Evolutionary conservation across 2,329 filamentous ascomycete genomes (phyloP).

Genomic region (Xylariaceae sp.): DNA sequence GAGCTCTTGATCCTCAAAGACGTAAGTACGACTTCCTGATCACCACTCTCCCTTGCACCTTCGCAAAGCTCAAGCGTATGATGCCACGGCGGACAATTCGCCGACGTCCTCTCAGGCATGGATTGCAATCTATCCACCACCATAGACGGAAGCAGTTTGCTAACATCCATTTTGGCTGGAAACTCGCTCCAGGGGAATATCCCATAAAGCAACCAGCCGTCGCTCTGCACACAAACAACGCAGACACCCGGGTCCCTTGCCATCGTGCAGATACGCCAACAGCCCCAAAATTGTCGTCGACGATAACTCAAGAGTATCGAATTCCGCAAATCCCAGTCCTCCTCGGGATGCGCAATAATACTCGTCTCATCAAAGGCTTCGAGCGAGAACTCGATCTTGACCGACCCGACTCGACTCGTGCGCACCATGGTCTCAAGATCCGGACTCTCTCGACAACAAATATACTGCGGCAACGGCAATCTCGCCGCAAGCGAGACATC

Average conservation of each 20-base stretch:
- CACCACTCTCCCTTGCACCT: background rate
- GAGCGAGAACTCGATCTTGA: constrained; percentile 21
- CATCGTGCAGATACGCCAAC: constrained; percentile 20
- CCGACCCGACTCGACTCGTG: constrained; percentile 20
- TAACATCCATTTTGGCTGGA: constrained; percentile 13
- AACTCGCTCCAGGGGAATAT: constrained; percentile 21
- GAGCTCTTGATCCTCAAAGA: constrained; percentile 20
- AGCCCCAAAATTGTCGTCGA: constrained; percentile 25
- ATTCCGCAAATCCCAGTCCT: constrained; percentile 26
- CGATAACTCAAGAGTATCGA: constrained; percentile 25
- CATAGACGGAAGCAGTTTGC: constrained; percentile 21
- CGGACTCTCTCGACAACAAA: constrained; percentile 21
- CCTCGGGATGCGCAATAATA: constrained; percentile 18
- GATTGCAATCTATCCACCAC: constrained; percentile 21
- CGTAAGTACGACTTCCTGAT: constrained; percentile 15
- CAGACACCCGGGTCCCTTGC: constrained; percentile 20
- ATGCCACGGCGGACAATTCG: constrained; percentile 15
- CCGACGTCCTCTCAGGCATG: constrained; percentile 16
- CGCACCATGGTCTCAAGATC: constrained; percentile 19
- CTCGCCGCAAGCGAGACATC: constrained; percentile 23
- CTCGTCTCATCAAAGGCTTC: constrained; percentile 22
- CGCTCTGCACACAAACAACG: constrained; percentile 23
- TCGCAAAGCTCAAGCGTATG: constrained; percentile 23
- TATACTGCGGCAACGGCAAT: constrained; percentile 22
- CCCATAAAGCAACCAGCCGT: constrained; percentile 23